phyloP scores from a whole-genome alignment of 140 eudicot species.

The Oenanthe javanica region DNA sequence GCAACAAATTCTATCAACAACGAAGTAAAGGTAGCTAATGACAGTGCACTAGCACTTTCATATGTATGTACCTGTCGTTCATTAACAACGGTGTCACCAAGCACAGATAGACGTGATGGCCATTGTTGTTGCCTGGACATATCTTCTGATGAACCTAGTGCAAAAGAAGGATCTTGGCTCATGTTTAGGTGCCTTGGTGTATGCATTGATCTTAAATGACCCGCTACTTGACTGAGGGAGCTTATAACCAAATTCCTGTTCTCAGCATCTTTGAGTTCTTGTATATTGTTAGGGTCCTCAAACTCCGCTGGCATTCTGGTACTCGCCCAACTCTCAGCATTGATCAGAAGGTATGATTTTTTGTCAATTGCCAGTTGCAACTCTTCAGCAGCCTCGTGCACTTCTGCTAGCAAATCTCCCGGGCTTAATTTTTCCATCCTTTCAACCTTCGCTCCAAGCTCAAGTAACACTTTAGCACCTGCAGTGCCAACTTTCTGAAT shows the following conservation, averaged over 20 bases:
- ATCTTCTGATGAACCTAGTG: conserved; percentile 49
- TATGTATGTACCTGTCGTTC: conserved; percentile 70
- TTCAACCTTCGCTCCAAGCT: conserved; percentile 73
- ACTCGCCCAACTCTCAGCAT: conserved; percentile 58
- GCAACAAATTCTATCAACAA: conserved; percentile 89
- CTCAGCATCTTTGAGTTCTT: conserved; percentile 54
- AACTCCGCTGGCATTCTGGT: conserved; percentile 41
- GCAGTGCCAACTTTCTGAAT: conserved; percentile 70
- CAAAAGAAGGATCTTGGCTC: background rate
- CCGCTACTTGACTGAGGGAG: conserved; percentile 47
- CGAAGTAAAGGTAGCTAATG: conserved; percentile 74
- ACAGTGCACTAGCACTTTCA: conserved; percentile 83
- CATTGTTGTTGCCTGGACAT: conserved; percentile 52
- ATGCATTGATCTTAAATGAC: conserved; percentile 38
- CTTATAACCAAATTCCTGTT: conserved; percentile 33
- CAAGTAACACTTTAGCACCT: conserved; percentile 70
- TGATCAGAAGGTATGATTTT: conserved; percentile 80
- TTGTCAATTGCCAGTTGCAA: conserved; percentile 77
- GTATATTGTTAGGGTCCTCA: conserved; percentile 46
- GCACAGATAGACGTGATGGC: conserved; percentile 75
- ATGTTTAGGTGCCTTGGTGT: conserved; percentile 10
- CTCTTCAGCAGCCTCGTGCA: conserved; percentile 89
- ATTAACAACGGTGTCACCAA: conserved; percentile 49
- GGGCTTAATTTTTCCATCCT: conserved; percentile 69
- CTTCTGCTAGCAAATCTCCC: conserved; percentile 54